Conservation (phyloP, 2,329 filamentous ascomycete species). For the Trichoderma atroviride region DNA sequence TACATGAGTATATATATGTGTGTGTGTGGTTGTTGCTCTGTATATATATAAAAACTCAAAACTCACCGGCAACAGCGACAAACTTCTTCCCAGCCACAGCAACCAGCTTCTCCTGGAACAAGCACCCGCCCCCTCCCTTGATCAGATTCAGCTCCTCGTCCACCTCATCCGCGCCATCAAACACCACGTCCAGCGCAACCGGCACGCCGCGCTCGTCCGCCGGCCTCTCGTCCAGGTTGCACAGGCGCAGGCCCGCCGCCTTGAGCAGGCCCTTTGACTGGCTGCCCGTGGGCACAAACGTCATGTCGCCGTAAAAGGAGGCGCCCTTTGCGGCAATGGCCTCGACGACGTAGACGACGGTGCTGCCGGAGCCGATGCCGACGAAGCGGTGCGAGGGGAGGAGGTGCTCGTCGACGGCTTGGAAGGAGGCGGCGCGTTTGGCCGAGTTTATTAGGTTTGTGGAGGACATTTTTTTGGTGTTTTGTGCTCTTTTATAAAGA, state of each 20-base stretch:
- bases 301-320: conserved; percentile 63
- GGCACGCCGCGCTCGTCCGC: conserved; percentile 41
- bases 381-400: conserved; percentile 63
- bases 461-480: too few relatives aligned
- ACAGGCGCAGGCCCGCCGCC: conserved; percentile 72
- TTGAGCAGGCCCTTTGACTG: conserved; percentile 88
- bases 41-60: conserved; percentile 18
- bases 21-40: neutral
- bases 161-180: conserved; percentile 96
- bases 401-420: conserved; percentile 75
- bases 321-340: conserved; percentile 68
- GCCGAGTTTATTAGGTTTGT: conserved; percentile 63
- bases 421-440: conserved; percentile 74
- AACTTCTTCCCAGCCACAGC: conserved; percentile 83
- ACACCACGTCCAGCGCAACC: conserved; percentile 78
- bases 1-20: neutral
- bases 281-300: conserved; percentile 89
- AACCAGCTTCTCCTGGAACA: conserved; percentile 97
- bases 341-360: conserved; percentile 83
- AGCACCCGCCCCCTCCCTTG: conserved; percentile 95
- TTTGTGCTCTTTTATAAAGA: neutral
- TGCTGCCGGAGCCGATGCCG: conserved; percentile 80
- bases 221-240: conserved; percentile 76
- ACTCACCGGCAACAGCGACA: conserved; percentile 78
- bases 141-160: conserved; percentile 95